Base-by-base conservation (phyloP, 805 yeast genomes). In the Scheffersomyces coipomensis region DNA sequence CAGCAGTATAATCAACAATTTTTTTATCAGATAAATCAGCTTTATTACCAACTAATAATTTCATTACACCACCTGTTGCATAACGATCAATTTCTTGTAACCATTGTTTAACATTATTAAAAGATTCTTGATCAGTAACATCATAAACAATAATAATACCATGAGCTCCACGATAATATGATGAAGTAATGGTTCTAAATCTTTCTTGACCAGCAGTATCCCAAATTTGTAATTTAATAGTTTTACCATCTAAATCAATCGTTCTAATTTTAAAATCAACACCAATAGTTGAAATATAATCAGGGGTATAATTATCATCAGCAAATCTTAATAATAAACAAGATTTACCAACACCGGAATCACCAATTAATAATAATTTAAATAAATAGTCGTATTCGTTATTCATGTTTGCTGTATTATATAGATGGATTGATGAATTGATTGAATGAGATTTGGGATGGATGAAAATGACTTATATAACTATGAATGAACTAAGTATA, bases 201-300 rank as follows among this genome's bases (percentile, higher is more conserved):
- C 99, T 76, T 67, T 93, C 99, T 73, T 93, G 99, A 34, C 99
- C 99, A 10, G 98, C 99, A 40, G 99, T 93, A 63, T 93, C 99
- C 99, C 99, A 93, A 60, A 93, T 91, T 72, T 93, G 99, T 60
- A 93, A 78, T 71, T 93, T 93, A 62, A 93, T 93, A 39, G 96
- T 88, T 74, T 93, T 93, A 49, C 98, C 98, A 55, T 93, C 97
- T 45, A 93, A 75, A 62, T 93, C 98, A 40, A 86, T 85, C 36
- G 93, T 86, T 71, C 89, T 82, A 62, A 85, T 85, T 62, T 80
- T 80, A 75, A 93, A 93, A 64, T 93, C 99, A 38, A 93, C 98
- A 42, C 99, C 99, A 61, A 93, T 93, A 33, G 99, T 93, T 41
- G 97, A 88, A 58, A 93, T 90, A 70, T 91, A 93, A 55, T 93